Percentiles rank a stretch among this genome's conserved stretches.
Conservation (phyloP, 179 eudicot species). For the Carnegiea gigantea region DNA sequence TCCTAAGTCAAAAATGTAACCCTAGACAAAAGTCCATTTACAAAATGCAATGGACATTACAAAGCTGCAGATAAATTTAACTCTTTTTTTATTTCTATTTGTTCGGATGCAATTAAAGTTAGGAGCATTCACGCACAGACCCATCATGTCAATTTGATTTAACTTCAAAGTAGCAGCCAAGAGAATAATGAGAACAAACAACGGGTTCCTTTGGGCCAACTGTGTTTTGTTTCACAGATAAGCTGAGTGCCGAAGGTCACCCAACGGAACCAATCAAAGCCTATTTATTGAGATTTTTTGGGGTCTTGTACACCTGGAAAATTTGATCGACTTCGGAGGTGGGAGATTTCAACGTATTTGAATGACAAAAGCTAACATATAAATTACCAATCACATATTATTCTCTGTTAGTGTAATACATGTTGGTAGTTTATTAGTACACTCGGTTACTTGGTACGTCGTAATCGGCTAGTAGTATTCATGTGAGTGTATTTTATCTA, state of each 20-base stretch:
- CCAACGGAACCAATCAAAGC: too few relatives aligned
- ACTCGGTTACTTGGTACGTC: too few relatives aligned
- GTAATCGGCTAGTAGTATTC: too few relatives aligned
- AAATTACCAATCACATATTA: background rate
- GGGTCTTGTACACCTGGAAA: background rate
- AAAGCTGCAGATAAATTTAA: too few relatives aligned
- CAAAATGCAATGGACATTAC: background rate
- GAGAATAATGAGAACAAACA: background rate
- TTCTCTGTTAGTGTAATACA: background rate
- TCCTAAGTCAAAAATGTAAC: background rate
- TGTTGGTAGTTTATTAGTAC: too few relatives aligned
- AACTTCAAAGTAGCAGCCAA: background rate
- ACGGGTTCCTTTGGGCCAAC: background rate
- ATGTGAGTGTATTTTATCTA: too few relatives aligned
- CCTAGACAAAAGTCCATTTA: background rate
- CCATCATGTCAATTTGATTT: constrained; percentile 11
- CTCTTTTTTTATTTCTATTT: background rate
- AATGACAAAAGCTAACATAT: constrained; percentile 1
- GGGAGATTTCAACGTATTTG: background rate
- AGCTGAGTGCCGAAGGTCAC: background rate
- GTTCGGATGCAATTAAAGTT: background rate
- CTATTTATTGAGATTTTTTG: background rate
- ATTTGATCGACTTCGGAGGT: background rate
- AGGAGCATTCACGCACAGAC: background rate
- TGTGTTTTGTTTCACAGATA: background rate